These are phyloP conservation scores for Exophiala sideris DNA, from an alignment of 2,329 filamentous ascomycete species.

Conservation along the genomic window DNA sequence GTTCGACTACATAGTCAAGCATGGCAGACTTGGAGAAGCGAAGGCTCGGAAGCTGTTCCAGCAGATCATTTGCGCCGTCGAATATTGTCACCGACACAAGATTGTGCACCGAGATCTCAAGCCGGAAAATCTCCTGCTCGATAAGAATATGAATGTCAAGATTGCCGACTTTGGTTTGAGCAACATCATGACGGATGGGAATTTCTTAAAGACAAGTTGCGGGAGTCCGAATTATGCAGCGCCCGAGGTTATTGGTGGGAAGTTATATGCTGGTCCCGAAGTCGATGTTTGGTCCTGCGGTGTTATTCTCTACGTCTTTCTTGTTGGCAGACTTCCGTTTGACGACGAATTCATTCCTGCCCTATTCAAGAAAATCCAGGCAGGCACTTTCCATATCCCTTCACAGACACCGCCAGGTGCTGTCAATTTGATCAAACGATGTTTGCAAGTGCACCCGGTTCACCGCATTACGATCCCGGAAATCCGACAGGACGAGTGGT, in stretches of 20 bases:
- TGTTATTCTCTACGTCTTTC: conserved; percentile 63
- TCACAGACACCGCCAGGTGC: conserved; percentile 86
- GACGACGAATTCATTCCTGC: conserved; percentile 98
- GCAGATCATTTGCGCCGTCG: conserved; percentile 96
- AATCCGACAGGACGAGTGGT: conserved; percentile 92
- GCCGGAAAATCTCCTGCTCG: conserved; percentile 91
- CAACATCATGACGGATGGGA: conserved; percentile 99
- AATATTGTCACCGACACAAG: conserved; percentile 98
- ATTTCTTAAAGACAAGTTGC: conserved; percentile 97
- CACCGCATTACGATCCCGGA: conserved; percentile 91
- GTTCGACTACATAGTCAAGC: conserved; percentile 96
- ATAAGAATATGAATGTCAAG: conserved; percentile 95
- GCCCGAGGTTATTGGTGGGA: conserved; percentile 95
- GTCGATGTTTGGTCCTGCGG: conserved; percentile 81
- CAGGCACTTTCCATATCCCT: conserved; percentile 88
- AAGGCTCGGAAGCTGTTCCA: conserved; percentile 98
- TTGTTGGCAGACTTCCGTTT: conserved; percentile 75
- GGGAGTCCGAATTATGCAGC: conserved; percentile 98
- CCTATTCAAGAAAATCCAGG: conserved; percentile 95
- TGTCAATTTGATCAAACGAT: conserved; percentile 73
- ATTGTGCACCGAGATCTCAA: conserved; percentile 98
- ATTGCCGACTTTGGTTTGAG: conserved; percentile 98
- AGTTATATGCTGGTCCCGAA: conserved; percentile 94
- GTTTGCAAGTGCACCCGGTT: conserved; percentile 84
- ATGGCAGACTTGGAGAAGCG: conserved; percentile 84